Evolutionary conservation across 2,329 filamentous ascomycete genomes (phyloP), one percentile per base, ranked within the genome.

Genomic region (Colletotrichum tofieldiae): DNA sequence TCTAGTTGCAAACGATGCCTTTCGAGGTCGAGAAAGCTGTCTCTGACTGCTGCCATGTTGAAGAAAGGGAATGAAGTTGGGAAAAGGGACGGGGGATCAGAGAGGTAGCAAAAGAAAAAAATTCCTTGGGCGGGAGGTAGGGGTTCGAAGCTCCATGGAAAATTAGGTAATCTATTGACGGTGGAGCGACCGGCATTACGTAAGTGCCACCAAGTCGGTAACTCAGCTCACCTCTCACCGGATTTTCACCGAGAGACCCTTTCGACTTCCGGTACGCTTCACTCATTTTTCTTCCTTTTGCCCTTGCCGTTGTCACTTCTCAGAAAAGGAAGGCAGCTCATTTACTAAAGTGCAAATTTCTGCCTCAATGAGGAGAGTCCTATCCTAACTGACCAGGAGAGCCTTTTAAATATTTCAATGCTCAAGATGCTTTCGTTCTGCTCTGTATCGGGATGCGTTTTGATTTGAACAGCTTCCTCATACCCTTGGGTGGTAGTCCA

Each of bases 1-100:
- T 98, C 94, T 9, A 98, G 91, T 73, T 91, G 88, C 75, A 89
- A 85, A 20, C 94, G 90, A 78, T 96, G 93, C 73, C 89, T 89
- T 81, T 97, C 94, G 52, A 97, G 88, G 77, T 92, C 89, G 55
- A 89, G 84, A 62, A 95, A 87, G 65, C 87, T 87, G 75, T 89
- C 86, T 75, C 81, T 84, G 62, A 77, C 76, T 54, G 79, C 71
- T 37, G 82, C 77, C 86, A 88, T 88, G 61, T 63, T 74, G 65
- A 16, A 54, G 51, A 51, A 39, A n/a, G 32, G 20, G 47, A 69
- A 43, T 23, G 41, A 39, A n/a, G 41, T 26, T 32, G 39, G 26
- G 23, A 47, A n/a, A 2, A 54, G 29, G 14, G 54, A 39, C 18
- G 20, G 35, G 29, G 35, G n/a, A 49, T 43, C 43, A 52, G 5